These are phyloP conservation scores for Aspergillus quadricinctus DNA, from an alignment of 2,329 filamentous ascomycete species.

Conservation along the genomic window DNA sequence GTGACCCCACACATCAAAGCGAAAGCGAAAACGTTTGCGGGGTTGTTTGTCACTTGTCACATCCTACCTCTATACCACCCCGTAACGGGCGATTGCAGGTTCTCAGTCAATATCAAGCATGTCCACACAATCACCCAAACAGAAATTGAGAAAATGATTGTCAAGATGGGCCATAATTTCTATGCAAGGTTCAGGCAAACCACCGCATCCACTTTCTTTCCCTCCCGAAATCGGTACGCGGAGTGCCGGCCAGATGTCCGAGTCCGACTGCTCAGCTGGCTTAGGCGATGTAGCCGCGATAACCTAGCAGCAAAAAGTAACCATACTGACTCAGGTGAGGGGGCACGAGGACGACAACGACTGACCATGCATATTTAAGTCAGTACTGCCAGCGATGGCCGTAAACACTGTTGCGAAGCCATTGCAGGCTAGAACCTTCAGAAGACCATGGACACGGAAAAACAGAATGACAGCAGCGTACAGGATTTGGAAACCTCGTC, in stretches of 20 bases:
- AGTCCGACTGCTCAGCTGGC: background rate
- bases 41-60: background rate
- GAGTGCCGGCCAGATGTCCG: background rate
- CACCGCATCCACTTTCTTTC: background rate
- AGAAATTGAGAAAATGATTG: background rate
- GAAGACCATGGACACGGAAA: background rate
- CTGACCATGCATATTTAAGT: background rate
- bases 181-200: background rate
- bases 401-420: background rate
- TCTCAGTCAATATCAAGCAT: background rate
- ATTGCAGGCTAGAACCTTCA: background rate
- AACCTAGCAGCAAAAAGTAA: background rate
- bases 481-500: slow-evolving; percentile 1
- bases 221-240: background rate
- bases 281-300: background rate
- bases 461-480: background rate
- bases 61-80: background rate
- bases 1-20: background rate
- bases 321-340: background rate
- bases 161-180: background rate
- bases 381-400: background rate
- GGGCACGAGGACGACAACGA: background rate
- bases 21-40: too few relatives aligned
- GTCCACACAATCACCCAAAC: background rate
- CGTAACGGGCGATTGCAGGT: background rate